A percentile compares a stretch with the other conserved stretches of the same genome.
These are phyloP conservation scores for Pneumocystis wakefieldiae DNA, from an alignment of 1,139 yeast genomes.

Conservation along the genomic window DNA sequence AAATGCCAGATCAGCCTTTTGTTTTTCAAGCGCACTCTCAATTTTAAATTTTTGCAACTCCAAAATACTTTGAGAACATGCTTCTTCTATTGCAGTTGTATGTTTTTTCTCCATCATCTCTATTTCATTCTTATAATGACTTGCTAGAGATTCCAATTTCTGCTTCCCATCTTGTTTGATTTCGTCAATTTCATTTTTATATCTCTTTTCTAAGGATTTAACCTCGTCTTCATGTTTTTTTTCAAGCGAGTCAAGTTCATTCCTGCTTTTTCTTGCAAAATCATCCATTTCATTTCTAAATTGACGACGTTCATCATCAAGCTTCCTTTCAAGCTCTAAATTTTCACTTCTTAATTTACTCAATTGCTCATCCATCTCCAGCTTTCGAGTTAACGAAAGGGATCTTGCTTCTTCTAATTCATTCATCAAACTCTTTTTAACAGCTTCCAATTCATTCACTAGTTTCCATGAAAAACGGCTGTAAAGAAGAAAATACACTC, in stretches of 20 bases:
- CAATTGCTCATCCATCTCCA: neutral
- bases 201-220: neutral
- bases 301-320: neutral
- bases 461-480: neutral
- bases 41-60: conserved; percentile 7
- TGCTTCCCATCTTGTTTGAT: conserved; percentile 10
- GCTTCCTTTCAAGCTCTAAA: neutral
- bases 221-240: neutral
- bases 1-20: conserved; percentile 23
- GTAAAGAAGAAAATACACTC: neutral
- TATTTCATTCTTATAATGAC: conserved; percentile 9
- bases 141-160: conserved; percentile 4
- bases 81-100: conserved; percentile 9
- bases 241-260: neutral
- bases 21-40: conserved; percentile 30
- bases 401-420: neutral
- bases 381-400: neutral
- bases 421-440: neutral
- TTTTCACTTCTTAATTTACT: neutral
- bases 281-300: conserved; percentile 1
- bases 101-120: conserved; percentile 11
- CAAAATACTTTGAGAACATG: neutral
- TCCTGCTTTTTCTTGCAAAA: neutral
- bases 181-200: conserved; percentile 1
- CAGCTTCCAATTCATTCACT: neutral